A percentile compares a stretch with the other conserved stretches of the same genome.
Evolutionary conservation across 257 asterid species (phyloP).

Genomic region (Fraxinus anomala): DNA sequence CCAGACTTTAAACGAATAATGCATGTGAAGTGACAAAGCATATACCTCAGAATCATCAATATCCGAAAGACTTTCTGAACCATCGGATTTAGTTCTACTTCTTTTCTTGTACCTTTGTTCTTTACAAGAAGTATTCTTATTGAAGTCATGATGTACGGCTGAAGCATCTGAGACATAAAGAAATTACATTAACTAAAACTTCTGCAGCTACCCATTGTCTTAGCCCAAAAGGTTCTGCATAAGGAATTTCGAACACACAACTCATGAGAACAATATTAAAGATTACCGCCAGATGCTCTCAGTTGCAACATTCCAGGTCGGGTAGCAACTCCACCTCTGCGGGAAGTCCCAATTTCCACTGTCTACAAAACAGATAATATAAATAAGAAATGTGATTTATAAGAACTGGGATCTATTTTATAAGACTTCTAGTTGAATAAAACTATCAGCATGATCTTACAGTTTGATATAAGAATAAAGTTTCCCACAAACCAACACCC

Average conservation of each 20-base stretch:
- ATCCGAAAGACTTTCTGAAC: constrained; percentile 41
- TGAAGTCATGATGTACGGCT: constrained; percentile 21
- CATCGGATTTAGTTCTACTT: constrained; percentile 24
- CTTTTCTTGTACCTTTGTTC: constrained; percentile 16
- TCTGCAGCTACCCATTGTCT: constrained; percentile 1
- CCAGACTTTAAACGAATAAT: constrained; percentile 15
- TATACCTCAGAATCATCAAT: constrained; percentile 64
- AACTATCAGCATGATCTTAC: neutral
- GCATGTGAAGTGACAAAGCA: neutral
- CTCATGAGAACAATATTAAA: constrained; percentile 2
- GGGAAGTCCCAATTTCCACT: constrained; percentile 22
- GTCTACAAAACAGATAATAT: constrained; percentile 18
- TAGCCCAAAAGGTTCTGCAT: neutral
- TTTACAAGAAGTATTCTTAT: constrained; percentile 22
- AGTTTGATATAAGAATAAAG: neutral
- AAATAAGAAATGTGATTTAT: neutral
- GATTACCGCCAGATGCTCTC: constrained; percentile 27
- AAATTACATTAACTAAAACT: constrained; percentile 9
- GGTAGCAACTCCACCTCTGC: constrained; percentile 21
- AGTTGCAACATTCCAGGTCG: constrained; percentile 8
- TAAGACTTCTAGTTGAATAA: neutral
- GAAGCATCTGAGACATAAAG: constrained; percentile 36
- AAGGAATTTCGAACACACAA: neutral
- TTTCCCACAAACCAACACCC: neutral
- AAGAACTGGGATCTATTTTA: neutral